Evolutionary conservation across 768 basidiomycete species (phyloP), one percentile per base, ranked within the genome.

Genomic region (Hydnomerulius pinastri): DNA sequence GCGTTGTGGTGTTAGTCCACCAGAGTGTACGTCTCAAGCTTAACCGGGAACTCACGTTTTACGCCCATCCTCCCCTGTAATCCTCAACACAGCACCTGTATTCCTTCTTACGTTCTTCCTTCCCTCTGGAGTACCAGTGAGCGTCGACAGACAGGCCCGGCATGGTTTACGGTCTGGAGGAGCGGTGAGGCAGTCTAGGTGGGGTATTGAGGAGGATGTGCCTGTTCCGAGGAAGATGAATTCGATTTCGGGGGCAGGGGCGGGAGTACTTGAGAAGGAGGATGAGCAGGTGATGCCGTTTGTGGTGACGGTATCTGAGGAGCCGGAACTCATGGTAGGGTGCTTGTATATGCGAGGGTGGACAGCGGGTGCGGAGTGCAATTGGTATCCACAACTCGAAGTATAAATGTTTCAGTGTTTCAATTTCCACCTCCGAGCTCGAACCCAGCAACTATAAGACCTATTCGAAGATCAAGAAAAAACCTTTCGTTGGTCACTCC

Each of bases 71-170:
- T 58, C 62, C 8, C 65, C 75, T 37, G 51, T 60, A 49, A 82
- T 69, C 41, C 85, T 74, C 45, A 92, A 57, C 3, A 86, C 80
- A 13, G 78, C 83, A 50, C 87, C 85, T 7, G 92, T 95, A 63
- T 96, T 96, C 46, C 94, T 79, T 39, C 94, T 70, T 29, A 84
- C 78, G 58, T 96, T 97, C 70, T 84, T 90, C 78, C 82, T 86
- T 11, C 92, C 91, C 53, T 83, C 82, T 0, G 82, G 80, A 0
- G 64, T n/a, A n/a, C n/a, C n/a, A n/a, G n/a, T 77, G 52, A 85
- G 71, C 24, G 88, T 83, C 29, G 86, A 85, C 40, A 85, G 69
- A 58, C 90, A 90, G 0, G 87, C 84, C 51, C 67, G 71, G 63
- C 89, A 90, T 28, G 74, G 73, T 27, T 68, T 67, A 10, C 61